A percentile compares a stretch with the other conserved stretches of the same genome.
These are phyloP conservation scores for Sarocladium oryzae DNA, from an alignment of 2,329 filamentous ascomycete species.

Conservation along the genomic window DNA sequence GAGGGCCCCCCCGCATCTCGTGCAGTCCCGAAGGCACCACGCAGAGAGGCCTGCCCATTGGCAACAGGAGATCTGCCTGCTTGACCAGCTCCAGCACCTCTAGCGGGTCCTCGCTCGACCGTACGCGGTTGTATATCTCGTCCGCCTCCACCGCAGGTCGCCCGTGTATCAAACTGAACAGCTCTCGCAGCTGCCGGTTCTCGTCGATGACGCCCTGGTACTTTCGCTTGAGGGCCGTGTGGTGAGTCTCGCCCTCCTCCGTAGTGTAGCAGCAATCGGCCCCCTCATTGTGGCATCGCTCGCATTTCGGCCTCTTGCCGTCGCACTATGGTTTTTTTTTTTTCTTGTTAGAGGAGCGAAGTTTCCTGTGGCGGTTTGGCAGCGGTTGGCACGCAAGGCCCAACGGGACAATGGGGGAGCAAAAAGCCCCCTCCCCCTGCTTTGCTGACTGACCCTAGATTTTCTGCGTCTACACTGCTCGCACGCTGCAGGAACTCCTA, in stretches of 20 bases:
- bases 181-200: conserved; percentile 3
- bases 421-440: too few species aligned
- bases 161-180: background rate
- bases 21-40: background rate
- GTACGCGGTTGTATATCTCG: conserved; percentile 3
- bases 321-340: background rate
- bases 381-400: too few species aligned
- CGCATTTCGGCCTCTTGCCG: background rate
- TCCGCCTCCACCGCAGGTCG: background rate
- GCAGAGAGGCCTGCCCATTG: background rate
- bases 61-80: conserved; percentile 3
- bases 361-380: too few species aligned
- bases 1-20: background rate
- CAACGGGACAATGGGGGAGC: too few species aligned
- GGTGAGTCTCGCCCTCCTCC: background rate
- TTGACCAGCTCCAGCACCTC: conserved; percentile 1
- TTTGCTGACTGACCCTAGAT: background rate
- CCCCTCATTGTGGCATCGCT: background rate
- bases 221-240: conserved; percentile 6
- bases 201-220: background rate
- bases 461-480: background rate
- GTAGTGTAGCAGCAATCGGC: background rate
- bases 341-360: too few species aligned
- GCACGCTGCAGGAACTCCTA: background rate
- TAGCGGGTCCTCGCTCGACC: background rate